These are phyloP conservation scores for Fusarium tricinctum DNA, from an alignment of 2,329 filamentous ascomycete species.

Conservation along the genomic window DNA sequence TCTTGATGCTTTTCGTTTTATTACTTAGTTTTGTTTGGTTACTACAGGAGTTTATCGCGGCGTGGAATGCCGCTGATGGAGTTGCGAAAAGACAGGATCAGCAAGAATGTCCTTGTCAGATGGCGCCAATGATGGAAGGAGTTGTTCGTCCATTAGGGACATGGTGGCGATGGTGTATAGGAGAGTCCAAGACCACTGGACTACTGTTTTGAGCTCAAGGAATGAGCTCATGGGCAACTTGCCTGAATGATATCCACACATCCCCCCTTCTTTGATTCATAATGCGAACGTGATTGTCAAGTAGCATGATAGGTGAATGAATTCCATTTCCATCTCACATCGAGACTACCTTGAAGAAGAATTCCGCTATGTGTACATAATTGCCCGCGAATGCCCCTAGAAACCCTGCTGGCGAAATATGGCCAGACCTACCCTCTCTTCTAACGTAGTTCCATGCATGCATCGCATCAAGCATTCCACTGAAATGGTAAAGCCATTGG, in stretches of 20 bases:
- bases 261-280: conserved; percentile 28
- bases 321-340: conserved; percentile 17
- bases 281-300: conserved; percentile 1
- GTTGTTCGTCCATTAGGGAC: conserved; percentile 22
- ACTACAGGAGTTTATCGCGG: conserved; percentile 44
- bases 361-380: conserved; percentile 34
- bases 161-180: conserved; percentile 27
- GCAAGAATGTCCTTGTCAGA: conserved; percentile 23
- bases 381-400: conserved; percentile 2
- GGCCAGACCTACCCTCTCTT: conserved; percentile 19
- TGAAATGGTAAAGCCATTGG: not conserved
- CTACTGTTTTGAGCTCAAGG: conserved; percentile 11
- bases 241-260: conserved; percentile 35
- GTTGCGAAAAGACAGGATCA: conserved; percentile 34
- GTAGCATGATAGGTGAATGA: conserved; percentile 7
- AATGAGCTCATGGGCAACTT: conserved; percentile 16
- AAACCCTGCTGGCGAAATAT: not conserved
- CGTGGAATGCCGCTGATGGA: conserved; percentile 44
- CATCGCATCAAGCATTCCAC: conserved; percentile 8
- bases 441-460: conserved; percentile 17
- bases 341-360: conserved; percentile 14
- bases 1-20: conserved; percentile 27
- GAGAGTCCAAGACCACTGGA: conserved; percentile 9
- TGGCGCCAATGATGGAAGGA: conserved; percentile 28
- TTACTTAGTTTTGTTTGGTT: conserved; percentile 24